These are phyloP conservation scores for Beauveria asiatica DNA, from an alignment of 2,329 filamentous ascomycete species.

Conservation along the genomic window DNA sequence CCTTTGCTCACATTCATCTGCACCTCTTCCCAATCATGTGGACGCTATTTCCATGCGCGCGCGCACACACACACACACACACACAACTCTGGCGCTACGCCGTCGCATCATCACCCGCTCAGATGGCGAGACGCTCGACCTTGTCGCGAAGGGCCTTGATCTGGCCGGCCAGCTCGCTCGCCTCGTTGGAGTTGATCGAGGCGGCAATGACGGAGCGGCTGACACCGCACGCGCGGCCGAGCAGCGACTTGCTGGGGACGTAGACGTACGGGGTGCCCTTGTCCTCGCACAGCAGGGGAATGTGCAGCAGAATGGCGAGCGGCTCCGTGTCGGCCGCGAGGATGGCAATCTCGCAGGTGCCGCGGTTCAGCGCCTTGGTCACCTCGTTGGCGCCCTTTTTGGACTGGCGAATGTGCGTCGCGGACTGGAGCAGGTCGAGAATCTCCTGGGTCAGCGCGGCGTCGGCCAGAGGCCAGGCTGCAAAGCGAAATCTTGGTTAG, in stretches of 20 bases:
- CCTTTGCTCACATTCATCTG: not conserved
- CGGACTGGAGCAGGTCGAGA: constrained; percentile 70
- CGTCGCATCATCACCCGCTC: constrained; percentile 26
- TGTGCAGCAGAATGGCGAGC: constrained; percentile 78
- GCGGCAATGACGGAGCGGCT: constrained; percentile 78
- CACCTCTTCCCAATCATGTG: not conserved
- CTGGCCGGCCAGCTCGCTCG: constrained; percentile 76
- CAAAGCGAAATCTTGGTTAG: not conserved
- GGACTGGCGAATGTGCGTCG: constrained; percentile 59
- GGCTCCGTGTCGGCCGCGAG: constrained; percentile 81
- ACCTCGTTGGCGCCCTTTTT: constrained; percentile 83
- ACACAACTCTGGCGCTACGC: not conserved
- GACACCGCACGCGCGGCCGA: constrained; percentile 86
- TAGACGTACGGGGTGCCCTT: constrained; percentile 61
- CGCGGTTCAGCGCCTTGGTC: constrained; percentile 85
- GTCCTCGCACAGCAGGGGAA: constrained; percentile 82
- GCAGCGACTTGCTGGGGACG: constrained; percentile 70
- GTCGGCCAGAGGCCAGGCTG: constrained; percentile 66
- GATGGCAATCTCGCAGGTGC: constrained; percentile 82
- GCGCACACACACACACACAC: not conserved
- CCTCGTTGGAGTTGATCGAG: constrained; percentile 87
- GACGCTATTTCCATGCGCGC: not conserved
- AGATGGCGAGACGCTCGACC: constrained; percentile 93
- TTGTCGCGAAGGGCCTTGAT: constrained; percentile 88
- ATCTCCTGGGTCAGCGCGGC: constrained; percentile 70